Base-by-base conservation (phyloP, 176 grass and related monocot genomes). In the Echinochloa phyllopogon region DNA sequence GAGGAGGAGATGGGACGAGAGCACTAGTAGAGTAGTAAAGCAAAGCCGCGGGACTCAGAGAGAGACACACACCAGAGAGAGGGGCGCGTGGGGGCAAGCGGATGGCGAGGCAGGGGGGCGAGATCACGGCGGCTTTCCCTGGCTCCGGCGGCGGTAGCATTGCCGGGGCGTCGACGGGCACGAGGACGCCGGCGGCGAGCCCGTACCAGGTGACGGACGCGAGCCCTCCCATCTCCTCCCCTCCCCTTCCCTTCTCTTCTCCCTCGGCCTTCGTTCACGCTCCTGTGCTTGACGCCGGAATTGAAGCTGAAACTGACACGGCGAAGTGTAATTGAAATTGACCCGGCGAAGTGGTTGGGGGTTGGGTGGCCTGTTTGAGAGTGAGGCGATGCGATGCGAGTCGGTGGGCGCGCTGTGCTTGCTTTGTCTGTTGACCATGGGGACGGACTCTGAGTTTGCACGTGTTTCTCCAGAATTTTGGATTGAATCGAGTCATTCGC, bases 191-290 rank as follows among this genome's bases (percentile, higher is more conserved):
- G 52, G 52, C 55, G 64, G 83, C 83, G 23, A 90, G 83, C 78
- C 88, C 88, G 20, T 67, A 86, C 78, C 88, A 90, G 88, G 88
- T 86, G 47, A 89, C 37, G 36, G 25, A 64, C 63, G 45, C 20
- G 16, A 40, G 13, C 15, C 75, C 24, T 12, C 40, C 18, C 24
- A 40, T 27, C 7, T 67, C 6, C 6, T 55, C 82, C 51, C 27
- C 1, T 16, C 10, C 41, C 27, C 8, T 17, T 8, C 4, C 41
- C 15, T 49, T 4, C 18, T 13, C 23, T 17, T 65, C 44, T 6
- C 6, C 10, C 67, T 18, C 68, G 60, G 63, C 45, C 8, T 41
- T 48, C 52, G 13, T 60, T 53, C 55, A 18, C 18, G 52, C 52
- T 55, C 6, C 12, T 20, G 53, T 21, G 18, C 6, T 21, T 45